Evolutionary conservation across 768 basidiomycete genomes (phyloP).

Genomic region (Boletus fagicola): DNA sequence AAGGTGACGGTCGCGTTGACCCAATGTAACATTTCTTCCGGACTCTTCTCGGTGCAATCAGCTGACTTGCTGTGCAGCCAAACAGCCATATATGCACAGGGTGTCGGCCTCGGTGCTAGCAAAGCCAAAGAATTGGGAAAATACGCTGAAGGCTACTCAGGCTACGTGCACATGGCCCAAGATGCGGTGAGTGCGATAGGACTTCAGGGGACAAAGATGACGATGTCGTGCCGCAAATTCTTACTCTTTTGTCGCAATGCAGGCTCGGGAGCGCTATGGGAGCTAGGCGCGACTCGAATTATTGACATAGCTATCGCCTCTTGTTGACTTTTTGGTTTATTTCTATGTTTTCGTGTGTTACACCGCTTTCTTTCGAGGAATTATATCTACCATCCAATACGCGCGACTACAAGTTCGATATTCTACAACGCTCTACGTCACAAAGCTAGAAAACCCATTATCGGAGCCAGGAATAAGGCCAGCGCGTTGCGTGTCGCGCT

Average conservation of each 20-base stretch:
- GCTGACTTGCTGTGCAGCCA: constrained; percentile 44
- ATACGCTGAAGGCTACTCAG: constrained; percentile 63
- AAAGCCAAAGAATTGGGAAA: constrained; percentile 83
- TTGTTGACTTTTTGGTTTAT: constrained; percentile 18
- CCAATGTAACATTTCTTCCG: constrained; percentile 57
- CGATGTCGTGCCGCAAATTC: constrained; percentile 16
- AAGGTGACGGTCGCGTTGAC: constrained; percentile 82
- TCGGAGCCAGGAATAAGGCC: constrained; percentile 24
- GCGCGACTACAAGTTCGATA: neutral
- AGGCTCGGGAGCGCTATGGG: constrained; percentile 38
- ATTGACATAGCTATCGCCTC: constrained; percentile 10
- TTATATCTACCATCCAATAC: constrained; percentile 9
- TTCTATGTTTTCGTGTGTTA: constrained; percentile 11
- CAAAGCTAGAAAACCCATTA: constrained; percentile 31
- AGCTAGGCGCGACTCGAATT: constrained; percentile 22
- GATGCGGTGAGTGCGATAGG: constrained; percentile 52
- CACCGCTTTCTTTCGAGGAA: constrained; percentile 15
- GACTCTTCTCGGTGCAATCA: neutral
- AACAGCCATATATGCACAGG: constrained; percentile 83
- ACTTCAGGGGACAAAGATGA: constrained; percentile 24
- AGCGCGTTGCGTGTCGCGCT: constrained; percentile 21
- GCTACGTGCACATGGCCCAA: constrained; percentile 71
- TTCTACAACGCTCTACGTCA: constrained; percentile 6
- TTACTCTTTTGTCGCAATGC: constrained; percentile 28
- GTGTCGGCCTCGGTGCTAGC: constrained; percentile 89